Evolutionary conservation across 1,284 basidiomycete genomes (phyloP).

Genomic region (Cutaneotrichosporon sp.): DNA sequence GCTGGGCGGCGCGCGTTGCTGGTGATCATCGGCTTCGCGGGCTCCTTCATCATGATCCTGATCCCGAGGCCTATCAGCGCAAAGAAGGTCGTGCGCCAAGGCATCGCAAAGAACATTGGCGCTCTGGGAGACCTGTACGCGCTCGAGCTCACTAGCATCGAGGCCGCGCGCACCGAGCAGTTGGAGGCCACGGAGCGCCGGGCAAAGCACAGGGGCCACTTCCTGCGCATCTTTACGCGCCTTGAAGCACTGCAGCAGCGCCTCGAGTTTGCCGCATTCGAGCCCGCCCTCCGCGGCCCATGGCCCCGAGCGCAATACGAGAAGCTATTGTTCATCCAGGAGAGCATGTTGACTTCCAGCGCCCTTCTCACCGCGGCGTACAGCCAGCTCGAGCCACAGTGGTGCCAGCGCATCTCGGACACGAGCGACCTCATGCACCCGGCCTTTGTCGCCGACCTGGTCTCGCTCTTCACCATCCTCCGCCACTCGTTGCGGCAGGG

Average conservation of each 20-base stretch:
- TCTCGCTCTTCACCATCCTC: constrained; percentile 45
- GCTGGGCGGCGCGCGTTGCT: constrained; percentile 59
- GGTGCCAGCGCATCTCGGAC: constrained; percentile 33
- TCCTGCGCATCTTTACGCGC: constrained; percentile 37
- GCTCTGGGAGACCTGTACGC: constrained; percentile 46
- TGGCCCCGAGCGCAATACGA: constrained; percentile 50
- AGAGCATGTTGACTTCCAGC: constrained; percentile 35
- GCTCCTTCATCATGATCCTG: constrained; percentile 46
- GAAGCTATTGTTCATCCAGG: constrained; percentile 33
- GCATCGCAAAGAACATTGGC: constrained; percentile 42
- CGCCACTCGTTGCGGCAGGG: constrained; percentile 41
- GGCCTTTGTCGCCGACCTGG: constrained; percentile 47
- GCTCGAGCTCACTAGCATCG: constrained; percentile 41
- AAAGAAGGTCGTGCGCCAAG: constrained; percentile 41
- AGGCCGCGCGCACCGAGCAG: constrained; percentile 31
- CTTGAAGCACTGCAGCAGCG: constrained; percentile 37
- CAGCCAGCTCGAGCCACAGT: constrained; percentile 35
- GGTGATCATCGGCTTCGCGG: constrained; percentile 52
- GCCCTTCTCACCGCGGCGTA: constrained; percentile 42
- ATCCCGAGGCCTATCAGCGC: constrained; percentile 49
- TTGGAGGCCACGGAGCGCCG: constrained; percentile 16
- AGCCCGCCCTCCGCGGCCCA: constrained; percentile 45
- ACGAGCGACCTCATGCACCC: constrained; percentile 43
- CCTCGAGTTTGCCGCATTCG: constrained; percentile 34
- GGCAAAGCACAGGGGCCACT: constrained; percentile 31